Evolutionary conservation across 306 rosid genomes (phyloP), one percentile per base, ranked within the genome.

Genomic region (Alnus rubra): DNA sequence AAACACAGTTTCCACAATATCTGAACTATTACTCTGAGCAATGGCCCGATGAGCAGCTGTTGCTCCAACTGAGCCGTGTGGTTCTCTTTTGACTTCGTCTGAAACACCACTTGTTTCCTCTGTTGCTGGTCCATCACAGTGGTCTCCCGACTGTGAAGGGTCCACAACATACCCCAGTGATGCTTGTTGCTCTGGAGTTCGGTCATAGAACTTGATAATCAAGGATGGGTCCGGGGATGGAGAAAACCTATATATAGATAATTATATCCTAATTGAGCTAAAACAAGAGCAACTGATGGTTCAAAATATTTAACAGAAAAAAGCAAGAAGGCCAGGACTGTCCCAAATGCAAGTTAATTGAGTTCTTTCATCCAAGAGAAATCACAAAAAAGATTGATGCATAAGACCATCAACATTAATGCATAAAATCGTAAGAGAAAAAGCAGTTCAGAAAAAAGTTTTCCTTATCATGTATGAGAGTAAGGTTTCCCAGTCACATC

Each of bases 131-230:
- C 78, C 87, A 67, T 60, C 88, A 67, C 1, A 74, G 59, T 73
- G 65, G 68, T 85, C 88, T 74, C 80, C 91, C 12, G 33, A 64
- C 54, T 86, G 92, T 19, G 90, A 74, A 42, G 93, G 59, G 52
- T 85, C 93, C 54, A 82, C 92, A 30, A 78, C 82, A 80, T 95
- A 95, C 33, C 99, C 99, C 81, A 95, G 76, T 30, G 80, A 58
- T 83, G 94, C 87, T 79, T 93, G 98, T 80, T 95, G 99, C 87
- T 95, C 97, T 69, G 94, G 88, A 62, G 97, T 88, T 62, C 99
- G 92, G 76, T 95, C 96, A 80, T 93, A 95, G 77, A 82, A 95
- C 83, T 90, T 93, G 89, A 91, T 89, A 76, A 86, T 83, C 82
- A 93, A 69, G 42, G 89, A 86, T 71, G 94, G 97, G 81, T 95